phyloP scores from a whole-genome alignment of 306 rosid species.

The Carpinus viminea region DNA sequence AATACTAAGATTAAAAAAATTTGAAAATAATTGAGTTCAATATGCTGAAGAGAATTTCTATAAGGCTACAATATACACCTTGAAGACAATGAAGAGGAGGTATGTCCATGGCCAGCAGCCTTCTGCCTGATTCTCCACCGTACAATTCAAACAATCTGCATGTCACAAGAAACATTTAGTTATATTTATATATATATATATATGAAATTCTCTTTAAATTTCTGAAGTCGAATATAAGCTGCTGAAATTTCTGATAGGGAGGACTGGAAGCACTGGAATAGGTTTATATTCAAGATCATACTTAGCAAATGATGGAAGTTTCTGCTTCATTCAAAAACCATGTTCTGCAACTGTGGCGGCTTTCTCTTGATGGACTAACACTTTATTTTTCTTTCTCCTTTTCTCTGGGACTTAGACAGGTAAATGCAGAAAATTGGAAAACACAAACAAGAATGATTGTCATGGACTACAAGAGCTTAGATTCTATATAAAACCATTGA shows the following conservation, averaged over 20 bases:
- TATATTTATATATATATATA: not conserved
- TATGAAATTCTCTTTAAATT: too few species aligned
- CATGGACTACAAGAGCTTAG: not conserved
- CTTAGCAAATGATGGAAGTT: not conserved
- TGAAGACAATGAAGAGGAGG: conserved; percentile 36
- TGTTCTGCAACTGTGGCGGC: not conserved
- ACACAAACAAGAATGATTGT: not conserved
- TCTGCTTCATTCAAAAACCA: conserved; percentile 1
- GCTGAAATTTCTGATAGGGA: too few species aligned
- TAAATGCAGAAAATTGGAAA: not conserved
- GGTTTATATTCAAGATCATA: not conserved
- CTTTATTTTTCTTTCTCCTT: not conserved
- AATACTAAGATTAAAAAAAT: too few species aligned
- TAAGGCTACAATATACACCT: too few species aligned
- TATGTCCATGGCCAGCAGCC: conserved; percentile 64
- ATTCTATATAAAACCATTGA: not conserved
- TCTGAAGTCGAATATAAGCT: too few species aligned
- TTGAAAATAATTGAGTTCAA: too few species aligned
- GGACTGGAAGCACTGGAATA: too few species aligned
- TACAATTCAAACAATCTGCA: conserved; percentile 72
- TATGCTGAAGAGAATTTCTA: too few species aligned
- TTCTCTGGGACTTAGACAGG: not conserved
- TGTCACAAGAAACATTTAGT: conserved; percentile 21
- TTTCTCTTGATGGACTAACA: not conserved
- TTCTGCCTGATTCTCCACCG: conserved; percentile 49